Base-by-base conservation (phyloP, 176 grass and related monocot genomes). In the Alopecurus myosuroides region DNA sequence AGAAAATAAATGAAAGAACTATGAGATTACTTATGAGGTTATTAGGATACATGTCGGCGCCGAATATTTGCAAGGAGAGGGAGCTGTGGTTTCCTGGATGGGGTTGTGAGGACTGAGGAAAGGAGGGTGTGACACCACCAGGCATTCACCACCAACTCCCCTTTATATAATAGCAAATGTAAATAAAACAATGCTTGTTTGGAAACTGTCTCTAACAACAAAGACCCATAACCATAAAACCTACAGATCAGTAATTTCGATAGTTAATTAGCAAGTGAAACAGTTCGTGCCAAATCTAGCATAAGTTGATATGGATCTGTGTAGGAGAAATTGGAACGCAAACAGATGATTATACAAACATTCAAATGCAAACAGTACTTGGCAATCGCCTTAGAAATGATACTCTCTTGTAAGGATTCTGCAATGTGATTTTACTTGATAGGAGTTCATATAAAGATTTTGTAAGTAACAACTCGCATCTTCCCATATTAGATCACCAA, bases 281-380 rank as follows among this genome's bases (percentile, higher is more conserved):
- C 14, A 62, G 28, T 22, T 74, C 9, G n/a, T 23, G 42, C 31
- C 56, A 41, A 74, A 25, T 40, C 41, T 74, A 33, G 11, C 30
- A 83, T 60, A 46, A 46, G 15, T 62, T 83, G 68, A 44, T 56
- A 22, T 62, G 29, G 34, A 30, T 72, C 25, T 49, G n/a, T 75
- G 52, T 31, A 36, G 73, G 29, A 83, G 51, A 81, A 81, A 77
- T 76, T 31, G 52, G 79, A 81, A n/a, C n/a, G n/a, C n/a, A n/a
- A n/a, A n/a, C n/a, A n/a, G n/a, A n/a, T n/a, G n/a, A n/a, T n/a
- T n/a, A n/a, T n/a, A n/a, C n/a, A n/a, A n/a, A 40, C 37, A 76
- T 76, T 33, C 35, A 65, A 81, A 68, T 35, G 78, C 58, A 53
- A 31, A 70, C 30, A 25, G 7, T 14, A 65, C 23, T 67, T 25